These are phyloP conservation scores for Coemansia sp. DNA, from an alignment of 192 early-diverging fungal genomes.

Conservation along the genomic window DNA sequence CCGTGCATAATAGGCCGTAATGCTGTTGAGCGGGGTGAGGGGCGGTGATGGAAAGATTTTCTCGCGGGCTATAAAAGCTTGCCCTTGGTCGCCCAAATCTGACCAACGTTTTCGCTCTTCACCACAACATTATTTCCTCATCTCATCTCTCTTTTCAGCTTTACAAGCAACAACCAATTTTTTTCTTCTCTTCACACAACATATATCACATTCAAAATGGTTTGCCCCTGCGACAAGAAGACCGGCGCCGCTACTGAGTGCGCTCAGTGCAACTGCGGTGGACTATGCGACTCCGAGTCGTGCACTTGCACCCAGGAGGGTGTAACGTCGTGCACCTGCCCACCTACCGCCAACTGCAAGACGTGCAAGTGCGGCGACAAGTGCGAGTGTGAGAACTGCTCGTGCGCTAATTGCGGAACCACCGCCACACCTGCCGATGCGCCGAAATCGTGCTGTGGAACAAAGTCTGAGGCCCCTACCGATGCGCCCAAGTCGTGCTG, in stretches of 20 bases:
- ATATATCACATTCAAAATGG: constrained; percentile 13
- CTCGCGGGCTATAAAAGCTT: background rate
- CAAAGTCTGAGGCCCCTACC: constrained; percentile 1
- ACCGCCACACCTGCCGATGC: background rate
- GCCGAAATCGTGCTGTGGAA: constrained; percentile 12
- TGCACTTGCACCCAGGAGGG: constrained; percentile 40
- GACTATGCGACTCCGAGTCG: constrained; percentile 16
- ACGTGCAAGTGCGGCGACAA: constrained; percentile 29
- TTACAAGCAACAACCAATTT: background rate
- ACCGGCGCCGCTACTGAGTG: constrained; percentile 4
- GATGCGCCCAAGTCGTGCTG: constrained; percentile 14
- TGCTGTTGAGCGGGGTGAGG: background rate
- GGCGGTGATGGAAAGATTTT: background rate
- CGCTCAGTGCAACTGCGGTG: constrained; percentile 26
- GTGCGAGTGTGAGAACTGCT: constrained; percentile 29
- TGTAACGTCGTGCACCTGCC: constrained; percentile 28
- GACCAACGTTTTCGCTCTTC: background rate
- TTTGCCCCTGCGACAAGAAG: constrained; percentile 19
- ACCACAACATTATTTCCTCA: background rate
- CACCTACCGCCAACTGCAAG: constrained; percentile 16
- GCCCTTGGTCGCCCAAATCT: background rate
- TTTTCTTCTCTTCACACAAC: background rate
- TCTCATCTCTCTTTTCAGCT: background rate
- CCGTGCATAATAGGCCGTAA: background rate
- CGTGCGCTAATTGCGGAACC: constrained; percentile 9